phyloP scores from a whole-genome alignment of 495 filamentous ascomycete genomes.

The Daldinia decipiens region DNA sequence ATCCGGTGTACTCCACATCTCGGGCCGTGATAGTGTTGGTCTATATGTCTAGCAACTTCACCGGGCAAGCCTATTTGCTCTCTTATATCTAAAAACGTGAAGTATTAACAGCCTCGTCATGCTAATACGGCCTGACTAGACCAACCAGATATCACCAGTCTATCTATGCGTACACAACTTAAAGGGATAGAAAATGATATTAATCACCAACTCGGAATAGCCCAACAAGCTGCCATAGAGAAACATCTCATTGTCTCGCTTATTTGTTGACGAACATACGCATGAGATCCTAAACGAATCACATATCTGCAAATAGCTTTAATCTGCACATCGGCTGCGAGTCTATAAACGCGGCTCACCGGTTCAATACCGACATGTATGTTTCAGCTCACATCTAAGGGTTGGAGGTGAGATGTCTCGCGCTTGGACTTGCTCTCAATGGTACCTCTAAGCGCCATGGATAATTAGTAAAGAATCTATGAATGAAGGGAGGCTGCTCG shows the following conservation, averaged over 20 bases:
- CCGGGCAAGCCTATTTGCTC: background rate
- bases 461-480: background rate
- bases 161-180: background rate
- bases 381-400: conserved; percentile 24
- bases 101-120: background rate
- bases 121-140: background rate
- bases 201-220: background rate
- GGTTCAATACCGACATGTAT: conserved; percentile 29
- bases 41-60: background rate
- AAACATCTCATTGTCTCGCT: background rate
- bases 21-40: background rate
- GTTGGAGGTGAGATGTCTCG: background rate
- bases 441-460: conserved; percentile 5
- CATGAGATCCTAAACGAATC: background rate
- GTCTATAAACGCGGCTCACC: conserved; percentile 25
- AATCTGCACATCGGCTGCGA: conserved; percentile 19
- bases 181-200: background rate
- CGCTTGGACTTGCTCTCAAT: conserved; percentile 9
- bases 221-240: background rate
- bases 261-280: background rate
- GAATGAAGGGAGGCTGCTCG: background rate
- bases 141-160: background rate
- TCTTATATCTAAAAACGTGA: background rate
- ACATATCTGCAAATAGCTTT: conserved; percentile 4
- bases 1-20: background rate